phyloP scores from a whole-genome alignment of 169 alveolate species.

The Cyclospora cayetanensis region DNA sequence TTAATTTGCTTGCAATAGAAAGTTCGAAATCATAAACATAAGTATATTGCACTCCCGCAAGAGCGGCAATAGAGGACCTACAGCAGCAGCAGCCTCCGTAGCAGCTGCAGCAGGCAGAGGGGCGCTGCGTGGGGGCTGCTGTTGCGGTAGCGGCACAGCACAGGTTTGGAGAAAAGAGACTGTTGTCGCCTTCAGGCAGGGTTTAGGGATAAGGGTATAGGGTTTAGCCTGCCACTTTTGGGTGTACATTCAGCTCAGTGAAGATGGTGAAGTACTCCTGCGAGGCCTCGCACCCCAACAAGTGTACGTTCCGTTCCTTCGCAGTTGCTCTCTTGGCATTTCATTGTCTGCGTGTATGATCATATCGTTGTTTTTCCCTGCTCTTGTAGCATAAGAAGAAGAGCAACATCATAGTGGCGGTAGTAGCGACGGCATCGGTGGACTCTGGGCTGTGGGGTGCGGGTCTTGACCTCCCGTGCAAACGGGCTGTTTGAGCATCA shows the following conservation, averaged over 20 bases:
- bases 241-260: neutral
- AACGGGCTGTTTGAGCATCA: too few relatives aligned
- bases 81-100: neutral
- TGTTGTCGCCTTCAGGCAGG: neutral
- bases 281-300: conserved; percentile 32
- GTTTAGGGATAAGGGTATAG: neutral
- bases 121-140: neutral
- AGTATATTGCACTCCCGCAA: too few relatives aligned
- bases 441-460: too few relatives aligned
- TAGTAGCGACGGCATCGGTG: too few relatives aligned
- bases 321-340: too few relatives aligned
- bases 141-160: neutral
- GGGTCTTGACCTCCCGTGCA: too few relatives aligned
- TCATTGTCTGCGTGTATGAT: too few relatives aligned
- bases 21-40: too few relatives aligned
- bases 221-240: neutral
- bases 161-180: neutral
- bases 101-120: neutral
- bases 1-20: too few relatives aligned
- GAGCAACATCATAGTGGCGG: neutral
- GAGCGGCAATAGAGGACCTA: neutral
- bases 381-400: neutral
- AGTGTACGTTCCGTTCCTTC: neutral
- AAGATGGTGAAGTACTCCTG: conserved; percentile 55
- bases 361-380: too few relatives aligned